These are phyloP conservation scores for Chlorella sorokiniana DNA, from an alignment of 139 green algal genomes.

Conservation along the genomic window DNA sequence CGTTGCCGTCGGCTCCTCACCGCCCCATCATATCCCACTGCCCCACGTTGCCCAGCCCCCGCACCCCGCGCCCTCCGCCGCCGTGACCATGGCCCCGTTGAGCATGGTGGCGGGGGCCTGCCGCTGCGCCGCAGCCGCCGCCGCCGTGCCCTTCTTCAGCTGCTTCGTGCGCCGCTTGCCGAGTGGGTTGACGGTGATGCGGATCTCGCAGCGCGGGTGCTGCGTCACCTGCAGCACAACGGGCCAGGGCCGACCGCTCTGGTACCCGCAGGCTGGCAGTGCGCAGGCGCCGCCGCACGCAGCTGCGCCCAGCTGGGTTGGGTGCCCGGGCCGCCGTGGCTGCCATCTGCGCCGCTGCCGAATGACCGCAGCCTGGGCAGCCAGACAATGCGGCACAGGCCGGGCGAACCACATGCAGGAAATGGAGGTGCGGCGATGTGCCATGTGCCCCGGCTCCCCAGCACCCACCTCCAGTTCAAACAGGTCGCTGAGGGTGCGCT, in stretches of 20 bases:
- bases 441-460: neutral
- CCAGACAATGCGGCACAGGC: too few species aligned
- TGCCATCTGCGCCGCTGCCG: neutral
- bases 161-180: neutral
- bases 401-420: too few species aligned
- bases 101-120: neutral
- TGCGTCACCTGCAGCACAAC: neutral
- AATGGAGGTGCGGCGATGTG: too few species aligned
- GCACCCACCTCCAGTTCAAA: neutral
- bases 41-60: neutral
- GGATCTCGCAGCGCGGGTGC: neutral
- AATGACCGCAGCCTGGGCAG: too few species aligned
- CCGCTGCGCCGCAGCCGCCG: too few species aligned
- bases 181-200: neutral
- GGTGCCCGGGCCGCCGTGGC: too few species aligned
- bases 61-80: neutral
- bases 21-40: conserved; percentile 7
- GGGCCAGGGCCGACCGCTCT: neutral
- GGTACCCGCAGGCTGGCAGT: neutral
- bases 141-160: neutral
- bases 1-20: neutral
- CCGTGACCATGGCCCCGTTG: neutral
- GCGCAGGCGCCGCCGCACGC: too few species aligned
- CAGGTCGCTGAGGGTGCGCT: neutral
- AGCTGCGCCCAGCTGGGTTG: neutral